Conservation (phyloP, 139 green algal genomes). For the Chlorokybus atmophyticus region DNA sequence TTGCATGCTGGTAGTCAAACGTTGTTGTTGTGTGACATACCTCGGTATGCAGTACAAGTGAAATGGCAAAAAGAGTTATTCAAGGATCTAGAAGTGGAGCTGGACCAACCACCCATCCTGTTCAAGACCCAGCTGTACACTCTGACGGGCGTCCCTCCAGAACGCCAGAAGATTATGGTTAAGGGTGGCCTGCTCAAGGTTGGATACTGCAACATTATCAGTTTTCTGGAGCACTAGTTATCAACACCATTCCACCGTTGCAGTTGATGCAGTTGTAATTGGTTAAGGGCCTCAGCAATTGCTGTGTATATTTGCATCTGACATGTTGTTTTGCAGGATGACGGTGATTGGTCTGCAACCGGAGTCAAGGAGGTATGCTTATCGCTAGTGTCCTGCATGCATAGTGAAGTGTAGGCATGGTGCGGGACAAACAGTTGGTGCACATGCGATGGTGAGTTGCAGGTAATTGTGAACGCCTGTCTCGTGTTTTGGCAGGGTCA, state of each 20-base stretch:
- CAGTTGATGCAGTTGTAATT: not conserved
- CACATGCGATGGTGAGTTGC: no score
- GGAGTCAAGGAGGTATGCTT: constrained; percentile 58
- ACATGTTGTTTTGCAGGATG: constrained; percentile 63
- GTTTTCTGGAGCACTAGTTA: not conserved
- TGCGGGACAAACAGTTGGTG: no score
- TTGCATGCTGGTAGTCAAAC: no score
- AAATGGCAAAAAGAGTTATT: constrained; percentile 89
- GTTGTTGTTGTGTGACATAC: no score
- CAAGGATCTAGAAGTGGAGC: constrained; percentile 75
- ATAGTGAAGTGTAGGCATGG: no score
- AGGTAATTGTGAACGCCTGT: no score
- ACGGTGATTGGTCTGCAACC: constrained; percentile 66
- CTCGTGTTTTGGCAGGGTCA: constrained; percentile 25
- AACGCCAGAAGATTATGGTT: constrained; percentile 93
- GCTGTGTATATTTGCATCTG: not conserved
- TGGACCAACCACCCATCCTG: constrained; percentile 45
- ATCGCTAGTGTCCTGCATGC: no score
- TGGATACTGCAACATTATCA: no score
- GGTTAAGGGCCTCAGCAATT: not conserved
- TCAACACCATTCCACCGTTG: no score
- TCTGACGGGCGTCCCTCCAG: constrained; percentile 77
- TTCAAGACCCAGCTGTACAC: constrained; percentile 96
- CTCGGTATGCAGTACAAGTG: constrained; percentile 45
- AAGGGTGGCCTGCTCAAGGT: constrained; percentile 82